Conservation (phyloP, 2,329 filamentous ascomycete species). For the Colletotrichum orbiculare region DNA sequence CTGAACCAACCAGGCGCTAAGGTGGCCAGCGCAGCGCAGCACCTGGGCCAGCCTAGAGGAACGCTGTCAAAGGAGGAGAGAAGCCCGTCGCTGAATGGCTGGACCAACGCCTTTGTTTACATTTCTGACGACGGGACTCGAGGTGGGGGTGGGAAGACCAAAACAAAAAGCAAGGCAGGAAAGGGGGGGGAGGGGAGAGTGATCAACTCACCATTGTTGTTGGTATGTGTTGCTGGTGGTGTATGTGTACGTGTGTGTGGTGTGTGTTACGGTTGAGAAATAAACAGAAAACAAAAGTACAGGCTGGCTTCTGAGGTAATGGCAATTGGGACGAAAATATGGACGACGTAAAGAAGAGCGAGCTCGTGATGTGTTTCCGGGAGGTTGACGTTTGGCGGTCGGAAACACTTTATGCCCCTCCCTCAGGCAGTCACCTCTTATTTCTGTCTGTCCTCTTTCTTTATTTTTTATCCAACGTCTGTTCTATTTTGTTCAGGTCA, state of each 20-base stretch:
- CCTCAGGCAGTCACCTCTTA: conserved; percentile 2
- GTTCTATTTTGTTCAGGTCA: conserved; percentile 25
- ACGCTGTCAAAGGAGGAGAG: conserved; percentile 14
- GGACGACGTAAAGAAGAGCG: not conserved
- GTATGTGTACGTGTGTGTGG: not conserved
- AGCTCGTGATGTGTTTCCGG: conserved; percentile 28
- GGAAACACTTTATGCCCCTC: conserved; percentile 33
- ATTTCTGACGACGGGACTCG: conserved; percentile 5
- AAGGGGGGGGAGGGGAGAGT: conserved; percentile 5
- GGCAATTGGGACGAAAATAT: conserved; percentile 7
- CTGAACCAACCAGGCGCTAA: conserved; percentile 33
- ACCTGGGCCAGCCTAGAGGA: conserved; percentile 4
- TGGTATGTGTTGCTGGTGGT: not conserved
- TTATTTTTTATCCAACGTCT: conserved; percentile 15
- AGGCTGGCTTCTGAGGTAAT: not conserved
- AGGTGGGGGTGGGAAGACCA: conserved; percentile 13
- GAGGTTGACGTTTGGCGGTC: conserved; percentile 26
- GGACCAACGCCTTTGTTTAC: conserved; percentile 35
- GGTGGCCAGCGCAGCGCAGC: not conserved
- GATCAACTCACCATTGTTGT: conserved; percentile 51
- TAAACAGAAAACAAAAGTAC: not conserved
- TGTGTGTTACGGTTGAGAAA: not conserved
- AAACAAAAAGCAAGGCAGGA: conserved; percentile 28
- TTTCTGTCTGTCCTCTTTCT: conserved; percentile 1
- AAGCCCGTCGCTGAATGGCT: conserved; percentile 25